These are phyloP conservation scores for Zygosaccharomyces siamensis DNA, from an alignment of 805 yeast species.

Conservation along the genomic window DNA sequence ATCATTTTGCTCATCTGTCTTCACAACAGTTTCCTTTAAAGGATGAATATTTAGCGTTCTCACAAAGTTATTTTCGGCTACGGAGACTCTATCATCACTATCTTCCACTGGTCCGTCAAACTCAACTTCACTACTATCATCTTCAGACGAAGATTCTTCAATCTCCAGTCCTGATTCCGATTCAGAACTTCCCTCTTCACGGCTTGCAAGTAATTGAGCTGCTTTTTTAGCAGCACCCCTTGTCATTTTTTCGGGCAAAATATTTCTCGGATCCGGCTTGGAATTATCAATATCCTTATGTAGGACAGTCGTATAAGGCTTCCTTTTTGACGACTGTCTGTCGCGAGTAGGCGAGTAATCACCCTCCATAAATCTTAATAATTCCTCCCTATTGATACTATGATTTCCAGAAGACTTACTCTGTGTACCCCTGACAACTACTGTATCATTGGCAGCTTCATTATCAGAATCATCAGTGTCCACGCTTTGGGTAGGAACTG, in stretches of 20 bases:
- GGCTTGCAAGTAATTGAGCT: conserved; percentile 24
- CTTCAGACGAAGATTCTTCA: conserved; percentile 13
- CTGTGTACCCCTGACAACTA: conserved; percentile 9
- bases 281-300: conserved; percentile 32
- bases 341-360: conserved; percentile 23
- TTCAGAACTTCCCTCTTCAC: conserved; percentile 6
- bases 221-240: conserved; percentile 33
- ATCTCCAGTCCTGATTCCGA: conserved; percentile 1
- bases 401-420: conserved; percentile 12
- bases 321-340: conserved; percentile 17
- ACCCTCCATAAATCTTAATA: conserved; percentile 26
- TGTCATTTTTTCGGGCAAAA: conserved; percentile 26
- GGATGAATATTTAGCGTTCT: conserved; percentile 23
- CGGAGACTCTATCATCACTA: conserved; percentile 13
- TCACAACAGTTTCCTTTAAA: conserved; percentile 16
- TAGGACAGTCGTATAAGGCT: conserved; percentile 29
- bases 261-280: conserved; percentile 30
- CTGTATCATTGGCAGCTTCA: conserved; percentile 21
- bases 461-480: conserved; percentile 9
- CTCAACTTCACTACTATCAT: conserved; percentile 17
- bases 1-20: neutral
- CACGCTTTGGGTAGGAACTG: neutral
- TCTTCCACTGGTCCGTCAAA: conserved; percentile 16
- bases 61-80: conserved; percentile 16
- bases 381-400: conserved; percentile 30